Evolutionary conservation across 768 basidiomycete genomes (phyloP).

Genomic region (Boletus fagicola): DNA sequence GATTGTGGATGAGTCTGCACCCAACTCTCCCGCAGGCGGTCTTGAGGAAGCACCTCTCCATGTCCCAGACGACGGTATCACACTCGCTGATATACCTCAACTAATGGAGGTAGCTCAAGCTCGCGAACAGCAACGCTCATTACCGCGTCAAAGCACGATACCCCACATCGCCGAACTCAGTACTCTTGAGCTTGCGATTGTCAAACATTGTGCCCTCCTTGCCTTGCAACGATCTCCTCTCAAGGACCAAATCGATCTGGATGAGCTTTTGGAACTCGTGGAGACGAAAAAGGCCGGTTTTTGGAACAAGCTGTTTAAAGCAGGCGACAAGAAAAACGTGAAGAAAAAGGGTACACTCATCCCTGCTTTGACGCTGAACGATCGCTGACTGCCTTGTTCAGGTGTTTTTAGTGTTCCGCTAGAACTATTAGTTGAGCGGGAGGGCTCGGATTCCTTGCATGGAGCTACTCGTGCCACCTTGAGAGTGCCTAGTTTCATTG

Average conservation of each 20-base stretch:
- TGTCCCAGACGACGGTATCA: constrained; percentile 76
- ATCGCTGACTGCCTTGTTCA: constrained; percentile 31
- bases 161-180: constrained; percentile 84
- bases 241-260: constrained; percentile 80
- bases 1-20: constrained; percentile 81
- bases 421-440: constrained; percentile 88
- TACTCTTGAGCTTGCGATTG: constrained; percentile 81
- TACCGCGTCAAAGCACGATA: constrained; percentile 73
- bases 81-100: constrained; percentile 91
- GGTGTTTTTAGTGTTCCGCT: constrained; percentile 93
- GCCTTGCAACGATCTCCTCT: constrained; percentile 75
- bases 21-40: constrained; percentile 64
- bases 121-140: constrained; percentile 79
- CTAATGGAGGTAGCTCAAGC: constrained; percentile 91
- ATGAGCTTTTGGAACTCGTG: constrained; percentile 90
- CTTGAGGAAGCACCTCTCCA: constrained; percentile 39
- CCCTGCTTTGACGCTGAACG: constrained; percentile 1
- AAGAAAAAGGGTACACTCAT: constrained; percentile 77
- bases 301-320: constrained; percentile 96
- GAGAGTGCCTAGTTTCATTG: constrained; percentile 94
- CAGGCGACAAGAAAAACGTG: constrained; percentile 83
- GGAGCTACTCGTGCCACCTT: constrained; percentile 84
- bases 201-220: constrained; percentile 89
- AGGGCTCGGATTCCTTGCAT: constrained; percentile 92
- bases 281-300: constrained; percentile 92